These are phyloP conservation scores for Eimeria tenella DNA, from an alignment of 169 alveolate genomes.

Conservation along the genomic window DNA sequence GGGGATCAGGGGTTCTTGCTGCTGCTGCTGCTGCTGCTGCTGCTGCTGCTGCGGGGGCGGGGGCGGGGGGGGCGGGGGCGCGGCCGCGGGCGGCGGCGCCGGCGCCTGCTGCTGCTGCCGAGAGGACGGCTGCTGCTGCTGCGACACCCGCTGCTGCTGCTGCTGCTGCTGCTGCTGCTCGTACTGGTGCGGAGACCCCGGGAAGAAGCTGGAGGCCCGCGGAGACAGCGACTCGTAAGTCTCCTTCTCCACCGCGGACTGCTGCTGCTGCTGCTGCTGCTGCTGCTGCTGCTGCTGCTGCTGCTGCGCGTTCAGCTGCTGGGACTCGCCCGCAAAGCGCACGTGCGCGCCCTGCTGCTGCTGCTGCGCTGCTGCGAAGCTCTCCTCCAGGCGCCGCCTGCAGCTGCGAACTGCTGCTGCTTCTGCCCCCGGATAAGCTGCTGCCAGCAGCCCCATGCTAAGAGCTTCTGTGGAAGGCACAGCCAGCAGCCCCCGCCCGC, in stretches of 20 bases:
- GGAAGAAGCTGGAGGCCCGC: no score
- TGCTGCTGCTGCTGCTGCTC: not conserved
- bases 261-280: no score
- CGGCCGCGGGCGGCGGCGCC: not conserved
- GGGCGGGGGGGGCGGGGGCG: not conserved
- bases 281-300: no score
- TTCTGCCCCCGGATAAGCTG: not conserved
- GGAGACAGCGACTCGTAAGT: no score
- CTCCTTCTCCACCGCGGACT: no score
- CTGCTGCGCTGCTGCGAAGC: not conserved
- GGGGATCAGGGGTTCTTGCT: not conserved
- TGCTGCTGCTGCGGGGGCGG: not conserved
- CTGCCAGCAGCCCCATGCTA: not conserved
- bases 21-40: conserved; percentile 20
- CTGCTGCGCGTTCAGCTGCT: no score
- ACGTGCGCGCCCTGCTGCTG: no score
- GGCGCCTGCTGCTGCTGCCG: not conserved
- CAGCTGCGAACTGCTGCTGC: conserved; percentile 2
- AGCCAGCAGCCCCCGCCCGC: not conserved
- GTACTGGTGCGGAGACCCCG: no score
- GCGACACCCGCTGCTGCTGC: not conserved
- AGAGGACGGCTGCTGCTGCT: no score
- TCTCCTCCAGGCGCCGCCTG: not conserved
- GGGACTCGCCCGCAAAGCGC: no score
- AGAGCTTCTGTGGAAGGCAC: not conserved